Percentiles rank a stretch among this genome's conserved stretches.
These are phyloP conservation scores for Voacanga thouarsii DNA, from an alignment of 257 asterid genomes.

Conservation along the genomic window DNA sequence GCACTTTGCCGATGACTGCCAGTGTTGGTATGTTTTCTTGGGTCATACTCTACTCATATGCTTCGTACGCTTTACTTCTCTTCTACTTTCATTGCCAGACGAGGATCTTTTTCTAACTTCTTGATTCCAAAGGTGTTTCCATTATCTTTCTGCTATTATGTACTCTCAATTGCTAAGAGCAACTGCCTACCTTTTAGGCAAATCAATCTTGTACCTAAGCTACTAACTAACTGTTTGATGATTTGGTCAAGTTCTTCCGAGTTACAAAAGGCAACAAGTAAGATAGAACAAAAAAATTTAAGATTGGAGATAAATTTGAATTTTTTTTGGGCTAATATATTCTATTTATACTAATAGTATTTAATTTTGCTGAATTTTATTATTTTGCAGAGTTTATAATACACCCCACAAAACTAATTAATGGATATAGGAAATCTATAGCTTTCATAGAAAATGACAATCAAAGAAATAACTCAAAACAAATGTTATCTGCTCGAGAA, in stretches of 20 bases:
- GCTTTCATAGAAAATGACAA: neutral
- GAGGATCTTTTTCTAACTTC: neutral
- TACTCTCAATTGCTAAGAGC: neutral
- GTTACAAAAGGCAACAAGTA: too few species aligned
- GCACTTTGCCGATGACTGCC: neutral
- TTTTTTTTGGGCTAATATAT: too few species aligned
- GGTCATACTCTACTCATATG: conserved; percentile 31
- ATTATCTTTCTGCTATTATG: neutral
- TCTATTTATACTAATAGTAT: too few species aligned
- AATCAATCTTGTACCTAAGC: too few species aligned
- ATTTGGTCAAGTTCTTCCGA: too few species aligned
- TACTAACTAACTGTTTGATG: too few species aligned
- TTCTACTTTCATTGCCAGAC: neutral
- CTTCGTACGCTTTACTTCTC: conserved; percentile 38
- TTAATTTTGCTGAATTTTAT: neutral
- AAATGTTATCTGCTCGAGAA: neutral
- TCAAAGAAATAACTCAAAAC: neutral
- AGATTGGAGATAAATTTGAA: too few species aligned
- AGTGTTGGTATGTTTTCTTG: conserved; percentile 22
- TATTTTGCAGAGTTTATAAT: neutral
- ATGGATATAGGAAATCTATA: neutral
- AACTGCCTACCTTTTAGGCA: neutral
- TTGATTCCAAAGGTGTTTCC: neutral
- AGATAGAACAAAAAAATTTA: too few species aligned
- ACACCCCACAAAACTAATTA: neutral